Conservation (phyloP, 805 yeast genomes). For the Starmerella potacharoeniae region DNA sequence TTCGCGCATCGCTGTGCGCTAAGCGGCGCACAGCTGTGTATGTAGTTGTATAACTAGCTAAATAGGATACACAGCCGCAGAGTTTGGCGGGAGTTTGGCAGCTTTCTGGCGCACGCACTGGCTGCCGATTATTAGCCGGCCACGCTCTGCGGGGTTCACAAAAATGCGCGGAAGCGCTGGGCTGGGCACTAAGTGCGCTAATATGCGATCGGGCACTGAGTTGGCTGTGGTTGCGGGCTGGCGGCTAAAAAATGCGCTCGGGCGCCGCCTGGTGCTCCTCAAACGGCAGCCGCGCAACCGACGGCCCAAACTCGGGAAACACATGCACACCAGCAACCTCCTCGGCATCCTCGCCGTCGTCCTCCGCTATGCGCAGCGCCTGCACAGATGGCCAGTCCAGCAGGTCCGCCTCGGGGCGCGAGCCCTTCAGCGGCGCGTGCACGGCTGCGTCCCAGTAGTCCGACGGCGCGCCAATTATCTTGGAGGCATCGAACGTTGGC, state of each 20-base stretch:
- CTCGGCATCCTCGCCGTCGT: neutral
- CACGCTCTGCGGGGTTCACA: no score
- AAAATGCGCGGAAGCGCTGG: no score
- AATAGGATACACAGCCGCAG: no score
- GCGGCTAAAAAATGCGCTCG: slow-evolving; percentile 14
- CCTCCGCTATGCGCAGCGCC: slow-evolving; percentile 3
- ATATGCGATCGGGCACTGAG: no score
- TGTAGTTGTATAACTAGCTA: no score
- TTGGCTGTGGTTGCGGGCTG: neutral
- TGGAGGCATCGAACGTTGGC: slow-evolving; percentile 1
- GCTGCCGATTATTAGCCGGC: no score
- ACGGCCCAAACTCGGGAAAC: slow-evolving; percentile 19
- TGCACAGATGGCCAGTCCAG: neutral
- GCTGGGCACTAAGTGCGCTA: no score
- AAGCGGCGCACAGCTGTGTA: no score
- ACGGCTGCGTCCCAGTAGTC: slow-evolving; percentile 21
- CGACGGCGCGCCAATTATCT: slow-evolving; percentile 17
- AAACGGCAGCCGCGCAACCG: slow-evolving; percentile 21
- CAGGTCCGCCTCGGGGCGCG: slow-evolving; percentile 14
- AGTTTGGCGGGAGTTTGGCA: no score
- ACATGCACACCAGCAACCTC: slow-evolving; percentile 7
- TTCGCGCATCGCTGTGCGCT: no score
- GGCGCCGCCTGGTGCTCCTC: slow-evolving; percentile 11
- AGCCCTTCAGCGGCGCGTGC: slow-evolving; percentile 19
- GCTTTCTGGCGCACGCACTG: no score